A percentile compares a stretch with the other conserved stretches of the same genome.
phyloP scores from a whole-genome alignment of 768 basidiomycete genomes.

The Epithele typhae region DNA sequence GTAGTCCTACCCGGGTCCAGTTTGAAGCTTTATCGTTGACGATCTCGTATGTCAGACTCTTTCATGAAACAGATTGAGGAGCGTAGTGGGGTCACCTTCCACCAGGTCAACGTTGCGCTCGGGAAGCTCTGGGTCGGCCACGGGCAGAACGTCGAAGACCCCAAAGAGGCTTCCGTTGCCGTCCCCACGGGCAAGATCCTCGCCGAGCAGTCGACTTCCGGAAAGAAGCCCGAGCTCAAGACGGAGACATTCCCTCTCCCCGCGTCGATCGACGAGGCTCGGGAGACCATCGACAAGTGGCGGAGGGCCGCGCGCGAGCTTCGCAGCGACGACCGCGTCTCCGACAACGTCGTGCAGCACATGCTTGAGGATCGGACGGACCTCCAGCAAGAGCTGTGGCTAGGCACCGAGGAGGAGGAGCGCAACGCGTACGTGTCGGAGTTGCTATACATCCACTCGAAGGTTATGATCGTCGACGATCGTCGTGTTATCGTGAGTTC shows the following conservation, averaged over 20 bases:
- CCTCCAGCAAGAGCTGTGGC: conserved; percentile 77
- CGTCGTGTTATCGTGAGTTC: conserved; percentile 74
- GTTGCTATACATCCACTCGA: conserved; percentile 78
- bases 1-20: too few relatives aligned
- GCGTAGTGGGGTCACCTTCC: conserved; percentile 73
- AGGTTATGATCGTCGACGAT: conserved; percentile 95
- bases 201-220: conserved; percentile 31
- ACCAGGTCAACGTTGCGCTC: conserved; percentile 83
- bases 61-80: conserved; percentile 70
- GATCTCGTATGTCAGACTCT: conserved; percentile 23
- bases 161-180: conserved; percentile 55
- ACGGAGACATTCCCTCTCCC: conserved; percentile 69
- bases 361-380: conserved; percentile 57
- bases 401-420: conserved; percentile 82
- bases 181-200: conserved; percentile 47
- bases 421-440: conserved; percentile 76
- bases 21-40: not conserved
- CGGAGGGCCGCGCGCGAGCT: conserved; percentile 56
- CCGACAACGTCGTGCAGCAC: conserved; percentile 81
- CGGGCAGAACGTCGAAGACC: conserved; percentile 30
- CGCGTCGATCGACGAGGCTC: conserved; percentile 59
- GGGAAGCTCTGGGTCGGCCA: conserved; percentile 69
- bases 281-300: conserved; percentile 63
- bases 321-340: conserved; percentile 57
- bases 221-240: conserved; percentile 43